A percentile compares a stretch with the other conserved stretches of the same genome.
Evolutionary conservation across 352 stramenopile genomes (phyloP).

Genomic region (Pseudoperonospora humuli): DNA sequence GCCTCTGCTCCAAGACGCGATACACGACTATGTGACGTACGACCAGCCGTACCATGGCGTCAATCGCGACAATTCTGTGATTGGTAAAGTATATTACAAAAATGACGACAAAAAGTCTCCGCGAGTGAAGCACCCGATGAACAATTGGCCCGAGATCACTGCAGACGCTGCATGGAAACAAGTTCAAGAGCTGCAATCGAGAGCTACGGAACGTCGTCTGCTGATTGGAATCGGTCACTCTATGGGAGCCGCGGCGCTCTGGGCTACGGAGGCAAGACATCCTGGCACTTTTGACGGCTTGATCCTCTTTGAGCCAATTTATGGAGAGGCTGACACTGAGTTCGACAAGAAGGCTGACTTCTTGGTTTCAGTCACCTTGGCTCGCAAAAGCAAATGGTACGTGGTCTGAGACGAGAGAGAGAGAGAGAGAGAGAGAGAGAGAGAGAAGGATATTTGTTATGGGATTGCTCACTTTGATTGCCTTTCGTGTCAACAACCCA

Average conservation of each 20-base stretch:
- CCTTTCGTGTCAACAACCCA: too few relatives aligned
- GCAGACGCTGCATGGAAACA: conserved; percentile 18
- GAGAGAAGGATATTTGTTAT: too few relatives aligned
- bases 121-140: conserved; percentile 20
- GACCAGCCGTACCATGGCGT: conserved; percentile 40
- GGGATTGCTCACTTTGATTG: too few relatives aligned
- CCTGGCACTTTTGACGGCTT: conserved; percentile 40
- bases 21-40: conserved; percentile 29
- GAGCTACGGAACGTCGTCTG: conserved; percentile 11
- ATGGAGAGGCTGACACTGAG: conserved; percentile 19
- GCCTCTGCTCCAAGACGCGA: conserved; percentile 14
- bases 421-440: too few relatives aligned
- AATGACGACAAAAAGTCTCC: conserved; percentile 21
- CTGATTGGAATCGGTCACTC: conserved; percentile 45
- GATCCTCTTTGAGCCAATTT: conserved; percentile 44
- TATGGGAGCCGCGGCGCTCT: conserved; percentile 32
- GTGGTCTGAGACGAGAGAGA: too few relatives aligned
- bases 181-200: conserved; percentile 10
- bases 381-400: conserved; percentile 21
- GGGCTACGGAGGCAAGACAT: conserved; percentile 29
- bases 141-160: conserved; percentile 23
- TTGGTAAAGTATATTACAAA: conserved; percentile 18
- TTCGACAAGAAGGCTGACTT: conserved; percentile 30
- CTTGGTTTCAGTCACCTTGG: conserved; percentile 26
- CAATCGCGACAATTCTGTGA: conserved; percentile 14